Evolutionary conservation across 2,329 filamentous ascomycete genomes (phyloP).

Genomic region (Hymenoscyphus albidus): DNA sequence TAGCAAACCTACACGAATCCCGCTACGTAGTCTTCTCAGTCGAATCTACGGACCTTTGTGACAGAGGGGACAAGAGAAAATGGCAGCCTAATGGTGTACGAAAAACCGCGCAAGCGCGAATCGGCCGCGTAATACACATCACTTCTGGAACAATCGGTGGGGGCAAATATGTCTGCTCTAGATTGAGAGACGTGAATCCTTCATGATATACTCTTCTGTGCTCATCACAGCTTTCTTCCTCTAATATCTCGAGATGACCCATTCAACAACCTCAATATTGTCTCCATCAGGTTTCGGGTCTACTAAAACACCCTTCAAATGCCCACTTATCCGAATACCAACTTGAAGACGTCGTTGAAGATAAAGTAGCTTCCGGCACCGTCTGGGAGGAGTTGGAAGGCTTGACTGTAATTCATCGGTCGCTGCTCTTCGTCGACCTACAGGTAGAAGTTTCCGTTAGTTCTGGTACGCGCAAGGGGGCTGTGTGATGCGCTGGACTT

Average conservation of each 20-base stretch:
- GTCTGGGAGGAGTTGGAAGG: conserved; percentile 78
- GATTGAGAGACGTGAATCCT: conserved; percentile 1
- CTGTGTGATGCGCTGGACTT: neutral
- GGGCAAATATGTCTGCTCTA: conserved; percentile 2
- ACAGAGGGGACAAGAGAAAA: neutral
- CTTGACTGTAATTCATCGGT: conserved; percentile 87
- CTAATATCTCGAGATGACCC: conserved; percentile 25
- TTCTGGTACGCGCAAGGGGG: conserved; percentile 6
- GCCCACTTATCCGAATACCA: conserved; percentile 57
- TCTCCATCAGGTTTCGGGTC: conserved; percentile 18
- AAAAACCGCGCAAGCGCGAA: neutral
- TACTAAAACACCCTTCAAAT: conserved; percentile 13
- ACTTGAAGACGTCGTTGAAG: conserved; percentile 92
- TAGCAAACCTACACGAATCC: neutral
- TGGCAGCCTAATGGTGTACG: conserved; percentile 1
- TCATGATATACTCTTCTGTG: conserved; percentile 2
- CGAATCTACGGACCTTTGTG: neutral
- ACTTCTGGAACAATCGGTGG: neutral
- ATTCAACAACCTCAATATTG: conserved; percentile 19
- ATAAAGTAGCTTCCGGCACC: conserved; percentile 71
- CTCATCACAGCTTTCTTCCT: neutral
- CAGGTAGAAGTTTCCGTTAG: conserved; percentile 8
- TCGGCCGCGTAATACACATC: neutral
- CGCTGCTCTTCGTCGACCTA: conserved; percentile 82
- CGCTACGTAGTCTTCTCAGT: neutral